Percentiles rank a stretch among this genome's conserved stretches.
phyloP scores from a whole-genome alignment of 352 stramenopile genomes.

The Pythium dissimile region DNA sequence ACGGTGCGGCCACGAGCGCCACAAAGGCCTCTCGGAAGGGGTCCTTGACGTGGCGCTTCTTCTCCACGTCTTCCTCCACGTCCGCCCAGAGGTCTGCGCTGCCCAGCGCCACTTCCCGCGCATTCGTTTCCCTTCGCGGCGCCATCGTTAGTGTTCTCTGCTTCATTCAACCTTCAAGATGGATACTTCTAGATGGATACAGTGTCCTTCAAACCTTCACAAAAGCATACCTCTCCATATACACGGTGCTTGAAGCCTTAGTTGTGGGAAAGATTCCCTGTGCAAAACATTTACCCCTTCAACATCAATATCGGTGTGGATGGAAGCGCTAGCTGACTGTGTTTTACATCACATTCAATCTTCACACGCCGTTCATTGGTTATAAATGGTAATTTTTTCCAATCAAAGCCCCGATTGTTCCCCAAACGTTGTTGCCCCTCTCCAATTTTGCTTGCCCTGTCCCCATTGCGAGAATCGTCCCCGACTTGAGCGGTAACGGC shows the following conservation, averaged over 20 bases:
- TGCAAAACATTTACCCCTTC: neutral
- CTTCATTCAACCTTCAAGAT: neutral
- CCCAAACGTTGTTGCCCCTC: too few relatives aligned
- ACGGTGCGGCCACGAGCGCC: conserved; percentile 28
- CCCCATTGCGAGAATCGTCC: neutral
- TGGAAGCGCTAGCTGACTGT: too few relatives aligned
- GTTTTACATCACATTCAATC: too few relatives aligned
- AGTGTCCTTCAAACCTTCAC: too few relatives aligned
- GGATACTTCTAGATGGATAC: neutral
- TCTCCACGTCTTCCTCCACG: conserved; percentile 38
- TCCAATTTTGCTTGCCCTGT: too few relatives aligned
- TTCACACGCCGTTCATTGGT: too few relatives aligned
- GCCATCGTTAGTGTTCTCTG: conserved; percentile 11
- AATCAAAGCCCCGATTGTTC: too few relatives aligned
- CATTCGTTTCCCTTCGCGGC: conserved; percentile 19
- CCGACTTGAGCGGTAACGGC: neutral
- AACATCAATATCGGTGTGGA: too few relatives aligned
- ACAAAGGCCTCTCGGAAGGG: conserved; percentile 32
- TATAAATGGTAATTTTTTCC: neutral
- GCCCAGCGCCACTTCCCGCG: neutral
- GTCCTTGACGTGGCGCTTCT: conserved; percentile 33
- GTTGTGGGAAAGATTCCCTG: too few relatives aligned
- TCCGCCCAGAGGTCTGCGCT: conserved; percentile 2
- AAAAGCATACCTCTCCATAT: neutral
- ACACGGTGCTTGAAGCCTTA: too few relatives aligned